Conservation (phyloP, 2,329 filamentous ascomycete genomes). For the Pseudogymnoascus destructans region DNA sequence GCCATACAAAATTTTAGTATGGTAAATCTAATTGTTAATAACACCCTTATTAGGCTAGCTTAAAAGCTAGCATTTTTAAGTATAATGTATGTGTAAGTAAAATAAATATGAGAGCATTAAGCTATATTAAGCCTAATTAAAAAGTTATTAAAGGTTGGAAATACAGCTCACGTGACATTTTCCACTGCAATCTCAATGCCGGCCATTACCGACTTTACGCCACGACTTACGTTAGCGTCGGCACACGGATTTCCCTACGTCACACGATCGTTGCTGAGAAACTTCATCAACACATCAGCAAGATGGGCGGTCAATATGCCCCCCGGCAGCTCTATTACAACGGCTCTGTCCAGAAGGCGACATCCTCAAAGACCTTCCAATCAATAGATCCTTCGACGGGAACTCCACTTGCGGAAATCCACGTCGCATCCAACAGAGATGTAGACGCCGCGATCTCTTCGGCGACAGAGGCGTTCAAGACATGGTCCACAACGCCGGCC, state of each 20-base stretch:
- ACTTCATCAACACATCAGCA: slow-evolving; percentile 9
- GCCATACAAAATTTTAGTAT: neutral
- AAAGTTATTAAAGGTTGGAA: neutral
- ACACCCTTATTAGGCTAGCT: neutral
- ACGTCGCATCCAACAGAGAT: slow-evolving; percentile 52
- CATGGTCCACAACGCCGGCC: slow-evolving; percentile 66
- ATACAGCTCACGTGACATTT: neutral
- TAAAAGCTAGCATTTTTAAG: neutral
- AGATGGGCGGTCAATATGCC: slow-evolving; percentile 29
- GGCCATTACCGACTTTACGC: too few species aligned
- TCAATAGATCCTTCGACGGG: slow-evolving; percentile 63
- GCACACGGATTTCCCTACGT: neutral
- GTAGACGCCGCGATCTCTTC: slow-evolving; percentile 61
- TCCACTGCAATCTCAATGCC: too few species aligned
- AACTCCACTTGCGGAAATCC: slow-evolving; percentile 55
- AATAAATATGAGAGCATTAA: neutral
- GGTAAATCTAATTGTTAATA: neutral
- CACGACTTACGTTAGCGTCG: neutral
- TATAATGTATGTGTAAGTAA: neutral
- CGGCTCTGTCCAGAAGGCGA: slow-evolving; percentile 51
- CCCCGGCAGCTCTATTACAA: slow-evolving; percentile 60
- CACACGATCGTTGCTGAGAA: neutral
- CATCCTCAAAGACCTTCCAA: slow-evolving; percentile 50
- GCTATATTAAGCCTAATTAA: neutral
- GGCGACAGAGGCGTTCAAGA: slow-evolving; percentile 56